Percentiles rank a stretch among this genome's conserved stretches.
Evolutionary conservation across 1,284 basidiomycete species (phyloP).

Genomic region (Hymenochaete sp.): DNA sequence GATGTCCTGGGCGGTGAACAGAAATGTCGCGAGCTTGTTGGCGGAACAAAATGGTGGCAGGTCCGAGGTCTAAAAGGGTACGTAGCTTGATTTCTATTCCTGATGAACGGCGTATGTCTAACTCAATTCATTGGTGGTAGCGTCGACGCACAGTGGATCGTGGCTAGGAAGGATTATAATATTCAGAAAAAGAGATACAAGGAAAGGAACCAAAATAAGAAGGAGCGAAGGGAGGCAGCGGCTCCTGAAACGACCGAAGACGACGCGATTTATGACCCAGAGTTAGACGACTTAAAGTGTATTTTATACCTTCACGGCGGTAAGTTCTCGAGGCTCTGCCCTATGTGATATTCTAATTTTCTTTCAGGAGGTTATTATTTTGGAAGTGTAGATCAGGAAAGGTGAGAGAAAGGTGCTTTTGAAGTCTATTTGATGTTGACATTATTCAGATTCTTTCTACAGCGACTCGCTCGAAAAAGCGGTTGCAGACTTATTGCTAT

Average conservation of each 20-base stretch:
- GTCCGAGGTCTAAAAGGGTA: slow-evolving; percentile 73
- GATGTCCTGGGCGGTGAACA: slow-evolving; percentile 80
- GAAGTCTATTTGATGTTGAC: slow-evolving; percentile 17
- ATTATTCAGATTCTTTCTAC: slow-evolving; percentile 62
- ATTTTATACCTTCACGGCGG: slow-evolving; percentile 82
- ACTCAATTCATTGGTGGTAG: slow-evolving; percentile 31
- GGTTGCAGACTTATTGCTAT: slow-evolving; percentile 84
- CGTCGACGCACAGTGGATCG: slow-evolving; percentile 87
- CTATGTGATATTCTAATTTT: background rate
- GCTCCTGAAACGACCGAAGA: slow-evolving; percentile 23
- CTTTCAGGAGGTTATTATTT: slow-evolving; percentile 69
- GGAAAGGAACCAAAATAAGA: slow-evolving; percentile 30
- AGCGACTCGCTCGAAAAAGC: slow-evolving; percentile 84
- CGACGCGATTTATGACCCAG: slow-evolving; percentile 30
- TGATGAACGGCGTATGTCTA: background rate
- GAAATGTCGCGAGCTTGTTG: slow-evolving; percentile 64
- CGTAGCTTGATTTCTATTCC: slow-evolving; percentile 20
- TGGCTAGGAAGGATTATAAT: slow-evolving; percentile 63
- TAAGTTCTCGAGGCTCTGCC: slow-evolving; percentile 23
- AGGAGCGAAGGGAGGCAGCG: slow-evolving; percentile 21
- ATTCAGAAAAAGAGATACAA: slow-evolving; percentile 50
- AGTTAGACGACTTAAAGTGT: slow-evolving; percentile 82
- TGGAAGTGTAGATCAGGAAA: slow-evolving; percentile 71
- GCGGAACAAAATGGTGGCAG: slow-evolving; percentile 97
- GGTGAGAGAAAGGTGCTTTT: slow-evolving; percentile 30